A percentile compares a stretch with the other conserved stretches of the same genome.
Conservation (phyloP, 495 filamentous ascomycete genomes). For the Penicillium simplicissimum region DNA sequence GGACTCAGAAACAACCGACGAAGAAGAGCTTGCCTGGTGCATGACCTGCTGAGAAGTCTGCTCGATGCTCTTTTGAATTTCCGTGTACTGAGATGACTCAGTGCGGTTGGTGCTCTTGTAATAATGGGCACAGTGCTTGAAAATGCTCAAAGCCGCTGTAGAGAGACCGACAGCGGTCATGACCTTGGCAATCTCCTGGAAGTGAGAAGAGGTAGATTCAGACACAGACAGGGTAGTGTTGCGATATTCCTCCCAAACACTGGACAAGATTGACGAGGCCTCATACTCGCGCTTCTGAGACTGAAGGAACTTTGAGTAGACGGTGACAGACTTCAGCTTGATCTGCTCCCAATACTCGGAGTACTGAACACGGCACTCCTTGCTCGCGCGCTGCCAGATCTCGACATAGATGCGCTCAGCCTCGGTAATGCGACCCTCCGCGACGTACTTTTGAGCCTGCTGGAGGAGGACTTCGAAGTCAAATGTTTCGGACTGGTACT, state of each 20-base stretch:
- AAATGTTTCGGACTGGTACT: slow-evolving; percentile 20
- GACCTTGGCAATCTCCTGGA: slow-evolving; percentile 35
- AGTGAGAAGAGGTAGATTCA: slow-evolving; percentile 28
- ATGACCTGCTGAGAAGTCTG: slow-evolving; percentile 31
- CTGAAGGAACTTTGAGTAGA: slow-evolving; percentile 37
- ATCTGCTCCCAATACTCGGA: slow-evolving; percentile 35
- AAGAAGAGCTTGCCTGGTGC: slow-evolving; percentile 26
- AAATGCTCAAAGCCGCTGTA: slow-evolving; percentile 34
- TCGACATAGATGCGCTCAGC: slow-evolving; percentile 39
- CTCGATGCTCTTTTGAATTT: slow-evolving; percentile 34
- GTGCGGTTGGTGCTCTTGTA: slow-evolving; percentile 32
- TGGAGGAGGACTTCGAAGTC: slow-evolving; percentile 26
- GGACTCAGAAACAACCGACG: slow-evolving; percentile 30
- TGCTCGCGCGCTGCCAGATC: slow-evolving; percentile 39
- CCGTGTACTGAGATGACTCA: slow-evolving; percentile 28
- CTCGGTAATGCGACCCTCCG: slow-evolving; percentile 22
- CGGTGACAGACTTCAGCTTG: slow-evolving; percentile 31
- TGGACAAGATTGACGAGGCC: slow-evolving; percentile 37
- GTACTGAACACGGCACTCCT: slow-evolving; percentile 30
- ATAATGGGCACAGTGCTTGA: slow-evolving; percentile 35
- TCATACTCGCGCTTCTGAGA: slow-evolving; percentile 32
- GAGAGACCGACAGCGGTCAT: slow-evolving; percentile 38
- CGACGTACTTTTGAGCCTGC: slow-evolving; percentile 24
- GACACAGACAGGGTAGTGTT: slow-evolving; percentile 25
- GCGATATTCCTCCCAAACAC: slow-evolving; percentile 40